Conservation (phyloP, 2,329 filamentous ascomycete genomes). For the Arachnopeziza araneosa region DNA sequence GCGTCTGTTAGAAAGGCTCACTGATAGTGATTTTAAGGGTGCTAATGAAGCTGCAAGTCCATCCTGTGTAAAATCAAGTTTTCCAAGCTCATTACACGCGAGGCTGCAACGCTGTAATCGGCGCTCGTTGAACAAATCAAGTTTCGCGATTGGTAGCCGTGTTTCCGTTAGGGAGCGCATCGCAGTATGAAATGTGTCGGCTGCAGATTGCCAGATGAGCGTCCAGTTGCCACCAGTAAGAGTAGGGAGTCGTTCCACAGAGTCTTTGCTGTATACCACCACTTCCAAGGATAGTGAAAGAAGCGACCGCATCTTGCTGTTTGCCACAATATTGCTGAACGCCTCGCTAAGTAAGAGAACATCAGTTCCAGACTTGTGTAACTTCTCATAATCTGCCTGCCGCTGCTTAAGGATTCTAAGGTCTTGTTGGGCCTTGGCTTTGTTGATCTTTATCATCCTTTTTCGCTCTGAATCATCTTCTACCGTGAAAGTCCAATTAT, state of each 20-base stretch:
- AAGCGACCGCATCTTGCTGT: not conserved
- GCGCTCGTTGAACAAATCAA: not conserved
- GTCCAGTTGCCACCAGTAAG: not conserved
- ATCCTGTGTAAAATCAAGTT: not conserved
- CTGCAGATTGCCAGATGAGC: not conserved
- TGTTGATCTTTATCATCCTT: not conserved
- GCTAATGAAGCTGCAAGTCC: not conserved
- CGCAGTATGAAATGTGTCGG: not conserved
- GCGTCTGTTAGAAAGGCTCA: constrained; percentile 2
- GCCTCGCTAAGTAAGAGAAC: not conserved
- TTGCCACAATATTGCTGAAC: not conserved
- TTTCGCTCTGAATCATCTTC: not conserved
- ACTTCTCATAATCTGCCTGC: not conserved
- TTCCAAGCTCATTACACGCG: not conserved
- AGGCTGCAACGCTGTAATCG: not conserved
- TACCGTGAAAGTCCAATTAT: not conserved
- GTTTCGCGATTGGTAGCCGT: not conserved
- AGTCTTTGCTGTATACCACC: not conserved
- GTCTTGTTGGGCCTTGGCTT: not conserved
- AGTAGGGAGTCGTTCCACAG: not conserved
- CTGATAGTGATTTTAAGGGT: constrained; percentile 1
- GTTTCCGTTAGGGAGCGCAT: not conserved
- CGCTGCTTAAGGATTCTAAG: not conserved
- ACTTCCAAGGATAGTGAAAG: not conserved
- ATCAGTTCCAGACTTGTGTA: not conserved